phyloP scores from a whole-genome alignment of 768 basidiomycete species.

The Royoungia palumana region DNA sequence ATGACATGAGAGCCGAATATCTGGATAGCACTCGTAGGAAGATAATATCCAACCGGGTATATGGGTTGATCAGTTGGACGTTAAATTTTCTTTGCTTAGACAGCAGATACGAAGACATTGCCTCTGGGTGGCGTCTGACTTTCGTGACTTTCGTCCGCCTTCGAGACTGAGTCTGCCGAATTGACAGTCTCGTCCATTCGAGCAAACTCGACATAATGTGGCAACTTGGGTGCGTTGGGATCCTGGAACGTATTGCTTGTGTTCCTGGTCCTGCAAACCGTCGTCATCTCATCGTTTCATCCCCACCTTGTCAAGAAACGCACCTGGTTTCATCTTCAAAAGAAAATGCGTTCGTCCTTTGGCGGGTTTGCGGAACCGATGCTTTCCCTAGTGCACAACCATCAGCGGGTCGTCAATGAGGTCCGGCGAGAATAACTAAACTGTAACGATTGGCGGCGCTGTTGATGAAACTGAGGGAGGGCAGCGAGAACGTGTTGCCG shows the following conservation, averaged over 20 bases:
- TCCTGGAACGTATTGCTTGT: not conserved
- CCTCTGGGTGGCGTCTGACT: not conserved
- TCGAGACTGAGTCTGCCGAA: constrained; percentile 5
- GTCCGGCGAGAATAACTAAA: not conserved
- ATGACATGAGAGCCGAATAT: not conserved
- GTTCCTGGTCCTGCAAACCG: constrained; percentile 6
- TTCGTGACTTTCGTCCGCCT: constrained; percentile 8
- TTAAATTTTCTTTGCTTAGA: constrained; percentile 5
- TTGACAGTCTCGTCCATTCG: not conserved
- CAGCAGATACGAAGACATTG: constrained; percentile 4
- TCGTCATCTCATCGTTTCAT: not conserved
- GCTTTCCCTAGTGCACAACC: constrained; percentile 12
- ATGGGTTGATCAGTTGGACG: no score
- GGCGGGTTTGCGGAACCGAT: constrained; percentile 6
- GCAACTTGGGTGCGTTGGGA: constrained; percentile 9
- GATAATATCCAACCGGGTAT: not conserved
- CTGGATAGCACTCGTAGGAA: not conserved
- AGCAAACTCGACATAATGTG: constrained; percentile 16
- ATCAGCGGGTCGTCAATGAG: not conserved
- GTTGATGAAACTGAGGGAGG: constrained; percentile 23
- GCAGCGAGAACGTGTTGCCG: constrained; percentile 12
- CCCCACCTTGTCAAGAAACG: not conserved
- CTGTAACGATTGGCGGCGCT: constrained; percentile 19
- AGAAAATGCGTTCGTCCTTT: constrained; percentile 9
- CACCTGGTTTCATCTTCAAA: constrained; percentile 19